Evolutionary conservation across 768 basidiomycete genomes (phyloP).

Genomic region (Psilocybe subaeruginosa): DNA sequence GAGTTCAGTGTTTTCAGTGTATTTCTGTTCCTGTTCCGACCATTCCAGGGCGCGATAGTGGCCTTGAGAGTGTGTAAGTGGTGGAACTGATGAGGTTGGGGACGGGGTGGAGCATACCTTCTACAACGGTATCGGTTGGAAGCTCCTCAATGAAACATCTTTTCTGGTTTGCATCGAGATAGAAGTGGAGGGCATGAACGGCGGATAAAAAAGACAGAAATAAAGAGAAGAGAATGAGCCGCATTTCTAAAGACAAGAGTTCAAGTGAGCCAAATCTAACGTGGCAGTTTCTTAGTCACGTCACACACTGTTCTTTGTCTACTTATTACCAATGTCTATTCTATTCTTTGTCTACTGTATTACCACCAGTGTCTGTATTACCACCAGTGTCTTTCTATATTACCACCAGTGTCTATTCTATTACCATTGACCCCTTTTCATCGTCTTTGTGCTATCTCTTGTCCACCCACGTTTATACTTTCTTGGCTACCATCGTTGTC

Average conservation of each 20-base stretch:
- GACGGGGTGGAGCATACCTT: conserved; percentile 57
- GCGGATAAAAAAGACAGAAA: conserved; percentile 42
- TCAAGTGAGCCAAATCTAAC: conserved; percentile 8
- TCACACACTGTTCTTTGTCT: conserved; percentile 1
- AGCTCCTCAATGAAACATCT: conserved; percentile 97
- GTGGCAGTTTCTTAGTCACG: conserved; percentile 16
- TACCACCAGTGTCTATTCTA: not conserved
- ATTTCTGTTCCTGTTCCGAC: conserved; percentile 71
- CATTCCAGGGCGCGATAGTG: conserved; percentile 94
- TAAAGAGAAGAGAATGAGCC: conserved; percentile 25
- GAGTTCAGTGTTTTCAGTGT: conserved; percentile 71
- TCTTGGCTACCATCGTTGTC: not conserved
- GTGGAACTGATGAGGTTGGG: not conserved
- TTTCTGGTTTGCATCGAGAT: conserved; percentile 91
- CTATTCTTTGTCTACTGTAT: no score
- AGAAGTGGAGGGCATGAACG: conserved; percentile 89
- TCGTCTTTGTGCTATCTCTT: not conserved
- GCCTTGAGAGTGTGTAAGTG: conserved; percentile 47
- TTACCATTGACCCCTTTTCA: not conserved
- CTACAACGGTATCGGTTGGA: conserved; percentile 92
- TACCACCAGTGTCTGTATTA: no score
- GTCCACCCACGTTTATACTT: not conserved
- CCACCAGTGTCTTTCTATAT: not conserved
- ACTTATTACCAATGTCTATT: no score
- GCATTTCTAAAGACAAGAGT: conserved; percentile 27